Evolutionary conservation across 306 rosid species (phyloP), one percentile per base, ranked within the genome.

Genomic region (Castanospermum australe): DNA sequence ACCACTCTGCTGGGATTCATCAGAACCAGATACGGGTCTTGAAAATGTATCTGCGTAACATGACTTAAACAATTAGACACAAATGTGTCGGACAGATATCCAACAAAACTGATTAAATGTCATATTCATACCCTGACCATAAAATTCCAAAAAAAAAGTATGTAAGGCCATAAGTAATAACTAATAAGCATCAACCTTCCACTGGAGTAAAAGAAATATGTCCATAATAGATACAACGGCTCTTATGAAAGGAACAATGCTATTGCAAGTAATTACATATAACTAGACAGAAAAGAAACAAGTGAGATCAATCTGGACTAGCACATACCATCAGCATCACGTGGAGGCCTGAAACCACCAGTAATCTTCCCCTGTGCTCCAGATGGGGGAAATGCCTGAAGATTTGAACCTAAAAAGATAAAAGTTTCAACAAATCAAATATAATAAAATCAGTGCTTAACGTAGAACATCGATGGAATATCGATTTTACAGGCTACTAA

Each of bases 311-410:
- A 39, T 52, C 17, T 9, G 36, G 14, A 65, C 39, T 17, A 14
- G 57, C 9, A 38, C 14, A 39, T 90, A 92, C 97, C 97, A 66
- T 92, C 96, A 4, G 87, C 92, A 81, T 90, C 92, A 5, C 86
- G 85, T 75, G 97, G 93, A 79, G 90, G 95, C 28, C 85, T 83
- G 18, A 86, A 80, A 50, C 83, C 91, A 72, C 88, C 85, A 36
- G 83, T 38, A 62, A 92, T 92, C 81, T 88, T 88, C 60, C 95
- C 95, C 56, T 83, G 90, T 6, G 91, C 69, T 67, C 71, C 89
- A 5, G 95, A 79, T 1, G 97, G 93, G 74, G 97, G 93, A 87
- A 92, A 92, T 24, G 91, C 83, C 82, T 86, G 88, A 81, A 90
- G 93, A 69, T 51, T 87, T 33, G 96, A 86, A 66, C 89, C 97